Evolutionary conservation across 169 alveolate species (phyloP).

Genomic region (Cryptosporidium xiaoi): DNA sequence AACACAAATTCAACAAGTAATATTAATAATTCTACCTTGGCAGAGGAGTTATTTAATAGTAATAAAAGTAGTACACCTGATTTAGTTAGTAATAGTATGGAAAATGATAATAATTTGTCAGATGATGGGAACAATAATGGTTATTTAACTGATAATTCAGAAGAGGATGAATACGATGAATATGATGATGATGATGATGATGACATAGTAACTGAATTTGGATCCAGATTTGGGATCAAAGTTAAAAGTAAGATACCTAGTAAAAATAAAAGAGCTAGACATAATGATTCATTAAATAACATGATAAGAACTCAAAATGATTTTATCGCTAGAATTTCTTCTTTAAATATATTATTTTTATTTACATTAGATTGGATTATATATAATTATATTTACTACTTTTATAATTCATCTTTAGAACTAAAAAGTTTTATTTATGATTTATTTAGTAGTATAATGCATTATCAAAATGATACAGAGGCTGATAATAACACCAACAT

Average conservation of each 20-base stretch:
- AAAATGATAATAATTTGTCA: neutral
- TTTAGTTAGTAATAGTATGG: neutral
- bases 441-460: neutral
- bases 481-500: neutral
- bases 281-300: slow-evolving; percentile 13
- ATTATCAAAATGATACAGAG: neutral
- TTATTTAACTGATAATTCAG: neutral
- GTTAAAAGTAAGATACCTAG: neutral
- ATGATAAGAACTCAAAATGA: slow-evolving; percentile 33
- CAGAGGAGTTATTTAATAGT: neutral
- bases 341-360: slow-evolving; percentile 10
- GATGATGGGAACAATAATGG: neutral
- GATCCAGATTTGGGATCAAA: neutral
- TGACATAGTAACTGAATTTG: neutral
- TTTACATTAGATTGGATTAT: slow-evolving; percentile 59
- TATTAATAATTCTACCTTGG: neutral
- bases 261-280: slow-evolving; percentile 17
- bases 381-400: neutral
- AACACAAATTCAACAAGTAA: slow-evolving; percentile 23
- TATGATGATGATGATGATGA: neutral
- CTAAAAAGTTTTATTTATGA: slow-evolving; percentile 7
- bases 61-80: neutral
- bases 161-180: neutral
- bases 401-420: slow-evolving; percentile 3
- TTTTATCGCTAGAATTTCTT: slow-evolving; percentile 25